Base-by-base conservation (phyloP, 768 basidiomycete species). In the Lyophyllum atratum region DNA sequence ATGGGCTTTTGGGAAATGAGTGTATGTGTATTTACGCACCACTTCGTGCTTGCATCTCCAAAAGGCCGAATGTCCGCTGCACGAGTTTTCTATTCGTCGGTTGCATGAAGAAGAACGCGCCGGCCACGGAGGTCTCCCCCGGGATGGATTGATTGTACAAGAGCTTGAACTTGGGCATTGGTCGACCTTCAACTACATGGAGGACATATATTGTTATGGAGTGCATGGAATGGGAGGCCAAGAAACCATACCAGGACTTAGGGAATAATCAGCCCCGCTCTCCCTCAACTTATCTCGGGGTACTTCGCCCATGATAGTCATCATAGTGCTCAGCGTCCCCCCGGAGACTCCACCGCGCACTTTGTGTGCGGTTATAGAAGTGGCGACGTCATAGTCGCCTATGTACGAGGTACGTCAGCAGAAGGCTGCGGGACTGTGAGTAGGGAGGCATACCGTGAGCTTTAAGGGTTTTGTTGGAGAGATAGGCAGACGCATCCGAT, bases 391-490 rank as follows among this genome's bases (percentile, higher is more conserved):
- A 49, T 72, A 64, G 25, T 56, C 25, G 26, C 66, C 66, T 67
- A 29, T 9, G 42, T 26, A 48, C 34, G 42, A 2, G 48, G 49
- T 9, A 39, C 4, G 17, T 54, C 22, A 58, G 24, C 54, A 43
- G 21, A 17, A 15, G 24, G 17, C 15, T 15, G 2, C 2, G 17
- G 26, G 26, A 15, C 4, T 14, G 45, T 8, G 40, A 31, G 0
- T 17, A 25, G 33, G 28, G 24, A 3, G 24, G 46, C 43, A 39
- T 59, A 64, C 63, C 64, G 42, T 64, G 66, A 10, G 74, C 65
- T 68, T 87, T 87, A 51, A 95, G 79, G 0, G 85, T 86, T 63
- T 82, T 85, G 56, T 87, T 87, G 17, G 89, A 81, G 46, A 92
- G 72, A 71, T 85, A 87, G 0, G 85, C 82, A 11, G 82, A 71